phyloP scores from a whole-genome alignment of 768 basidiomycete genomes.

The Termitomyces sp. region DNA sequence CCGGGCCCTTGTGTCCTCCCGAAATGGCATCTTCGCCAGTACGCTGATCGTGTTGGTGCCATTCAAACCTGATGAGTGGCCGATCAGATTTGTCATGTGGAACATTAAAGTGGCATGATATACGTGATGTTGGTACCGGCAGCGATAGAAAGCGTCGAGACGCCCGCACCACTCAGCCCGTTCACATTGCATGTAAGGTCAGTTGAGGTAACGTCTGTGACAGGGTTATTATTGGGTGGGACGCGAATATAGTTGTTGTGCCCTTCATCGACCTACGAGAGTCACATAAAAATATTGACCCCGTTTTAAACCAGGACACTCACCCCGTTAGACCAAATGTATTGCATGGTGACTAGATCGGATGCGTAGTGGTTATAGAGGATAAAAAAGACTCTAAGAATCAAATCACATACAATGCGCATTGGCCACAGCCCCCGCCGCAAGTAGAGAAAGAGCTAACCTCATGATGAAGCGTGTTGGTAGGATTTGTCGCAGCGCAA shows the following conservation, averaged over 20 bases:
- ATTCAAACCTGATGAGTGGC: slow-evolving; percentile 40
- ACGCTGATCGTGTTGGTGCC: slow-evolving; percentile 52
- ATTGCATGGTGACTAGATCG: slow-evolving; percentile 50
- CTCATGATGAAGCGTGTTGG: slow-evolving; percentile 24
- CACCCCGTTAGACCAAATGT: slow-evolving; percentile 48
- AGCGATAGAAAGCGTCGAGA: slow-evolving; percentile 35
- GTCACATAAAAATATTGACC: not conserved
- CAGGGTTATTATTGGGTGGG: slow-evolving; percentile 51
- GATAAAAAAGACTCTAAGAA: not conserved
- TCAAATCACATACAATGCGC: slow-evolving; percentile 25
- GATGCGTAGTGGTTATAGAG: not conserved
- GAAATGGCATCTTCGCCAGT: slow-evolving; percentile 52
- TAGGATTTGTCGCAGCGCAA: not conserved
- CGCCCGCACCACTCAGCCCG: slow-evolving; percentile 34
- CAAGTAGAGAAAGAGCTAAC: slow-evolving; percentile 25
- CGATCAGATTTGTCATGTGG: not conserved
- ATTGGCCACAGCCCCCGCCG: slow-evolving; percentile 26
- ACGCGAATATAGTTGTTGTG: slow-evolving; percentile 42
- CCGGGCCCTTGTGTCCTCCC: slow-evolving; percentile 47
- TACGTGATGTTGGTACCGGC: slow-evolving; percentile 42
- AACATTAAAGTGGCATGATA: not conserved
- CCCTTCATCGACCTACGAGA: slow-evolving; percentile 38
- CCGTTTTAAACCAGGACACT: not conserved
- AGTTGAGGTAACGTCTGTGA: slow-evolving; percentile 49
- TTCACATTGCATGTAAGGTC: slow-evolving; percentile 52